These are phyloP conservation scores for Neophaeococcomyces mojaviensis DNA, from an alignment of 2,329 filamentous ascomycete species.

Conservation along the genomic window DNA sequence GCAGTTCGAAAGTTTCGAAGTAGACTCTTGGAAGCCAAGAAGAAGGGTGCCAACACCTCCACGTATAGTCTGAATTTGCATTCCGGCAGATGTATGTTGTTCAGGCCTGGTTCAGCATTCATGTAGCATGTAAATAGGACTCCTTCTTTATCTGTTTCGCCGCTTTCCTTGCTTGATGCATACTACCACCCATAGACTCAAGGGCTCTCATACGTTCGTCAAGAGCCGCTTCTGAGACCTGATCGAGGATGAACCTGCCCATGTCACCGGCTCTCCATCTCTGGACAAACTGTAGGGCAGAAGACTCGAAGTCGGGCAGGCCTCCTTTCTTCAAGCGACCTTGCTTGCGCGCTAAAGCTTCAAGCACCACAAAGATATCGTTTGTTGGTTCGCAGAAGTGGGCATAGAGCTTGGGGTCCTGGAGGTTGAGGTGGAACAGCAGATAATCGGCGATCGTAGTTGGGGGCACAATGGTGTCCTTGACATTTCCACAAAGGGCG, in stretches of 20 bases:
- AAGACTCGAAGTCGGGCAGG: conserved; percentile 59
- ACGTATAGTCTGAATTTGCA: no score
- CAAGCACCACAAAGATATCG: conserved; percentile 66
- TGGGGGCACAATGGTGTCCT: conserved; percentile 73
- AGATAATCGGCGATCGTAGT: conserved; percentile 83
- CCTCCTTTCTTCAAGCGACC: conserved; percentile 72
- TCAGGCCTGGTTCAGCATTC: no score
- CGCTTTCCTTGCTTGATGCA: conserved; percentile 37
- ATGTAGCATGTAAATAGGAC: conserved; percentile 11
- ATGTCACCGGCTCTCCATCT: conserved; percentile 72
- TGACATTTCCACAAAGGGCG: conserved; percentile 83
- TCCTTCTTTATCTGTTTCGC: conserved; percentile 26
- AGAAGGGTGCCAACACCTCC: no score
- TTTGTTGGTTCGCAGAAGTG: conserved; percentile 69
- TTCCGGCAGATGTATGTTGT: no score
- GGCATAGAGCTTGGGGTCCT: conserved; percentile 55
- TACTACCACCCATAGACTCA: conserved; percentile 31
- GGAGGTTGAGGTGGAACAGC: conserved; percentile 71
- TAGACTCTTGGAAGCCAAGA: no score
- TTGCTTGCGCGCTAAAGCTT: conserved; percentile 62
- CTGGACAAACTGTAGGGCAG: conserved; percentile 73
- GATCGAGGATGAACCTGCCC: conserved; percentile 72
- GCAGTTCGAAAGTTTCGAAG: no score
- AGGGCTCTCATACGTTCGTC: conserved; percentile 34
- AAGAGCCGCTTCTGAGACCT: conserved; percentile 56